Evolutionary conservation across 129 eudicot species (phyloP).

Genomic region (Escallonia rubra): DNA sequence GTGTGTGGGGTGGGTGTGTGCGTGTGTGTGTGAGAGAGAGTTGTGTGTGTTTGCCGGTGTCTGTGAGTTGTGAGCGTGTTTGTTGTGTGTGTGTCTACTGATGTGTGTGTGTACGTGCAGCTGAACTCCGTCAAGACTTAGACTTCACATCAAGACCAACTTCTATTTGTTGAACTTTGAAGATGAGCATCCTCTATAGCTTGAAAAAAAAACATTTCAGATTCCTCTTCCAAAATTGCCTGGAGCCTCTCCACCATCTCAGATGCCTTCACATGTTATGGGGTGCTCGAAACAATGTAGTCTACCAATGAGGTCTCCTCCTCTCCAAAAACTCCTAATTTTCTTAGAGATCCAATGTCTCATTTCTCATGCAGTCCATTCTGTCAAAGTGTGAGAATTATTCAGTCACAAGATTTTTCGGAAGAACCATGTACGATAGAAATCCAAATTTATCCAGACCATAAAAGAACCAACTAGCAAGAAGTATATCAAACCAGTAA

Average conservation of each 20-base stretch:
- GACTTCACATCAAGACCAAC: constrained; percentile 66
- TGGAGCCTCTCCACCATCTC: constrained; percentile 81
- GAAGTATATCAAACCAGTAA: too few species aligned
- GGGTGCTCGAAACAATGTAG: constrained; percentile 84
- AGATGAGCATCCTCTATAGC: constrained; percentile 99
- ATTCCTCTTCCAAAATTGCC: constrained; percentile 77
- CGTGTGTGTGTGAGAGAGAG: too few species aligned
- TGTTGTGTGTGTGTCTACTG: too few species aligned
- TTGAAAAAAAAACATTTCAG: constrained; percentile 91
- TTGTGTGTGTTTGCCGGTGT: too few species aligned
- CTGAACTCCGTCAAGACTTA: constrained; percentile 24
- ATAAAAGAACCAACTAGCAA: not conserved
- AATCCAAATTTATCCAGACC: not conserved
- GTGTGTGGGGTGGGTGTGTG: too few species aligned
- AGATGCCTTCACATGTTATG: constrained; percentile 73
- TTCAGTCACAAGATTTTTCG: too few species aligned
- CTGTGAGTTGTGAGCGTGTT: too few species aligned
- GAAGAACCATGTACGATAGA: too few species aligned
- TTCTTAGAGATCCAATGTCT: constrained; percentile 98
- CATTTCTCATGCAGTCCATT: constrained; percentile 82
- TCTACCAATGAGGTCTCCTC: constrained; percentile 84
- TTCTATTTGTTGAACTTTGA: constrained; percentile 81
- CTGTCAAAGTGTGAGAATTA: constrained; percentile 22
- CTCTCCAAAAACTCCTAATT: constrained; percentile 88
- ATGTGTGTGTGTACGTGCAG: too few species aligned